These are phyloP conservation scores for Aspergillus fumigatiaffinis DNA, from an alignment of 2,329 filamentous ascomycete species.

Conservation along the genomic window DNA sequence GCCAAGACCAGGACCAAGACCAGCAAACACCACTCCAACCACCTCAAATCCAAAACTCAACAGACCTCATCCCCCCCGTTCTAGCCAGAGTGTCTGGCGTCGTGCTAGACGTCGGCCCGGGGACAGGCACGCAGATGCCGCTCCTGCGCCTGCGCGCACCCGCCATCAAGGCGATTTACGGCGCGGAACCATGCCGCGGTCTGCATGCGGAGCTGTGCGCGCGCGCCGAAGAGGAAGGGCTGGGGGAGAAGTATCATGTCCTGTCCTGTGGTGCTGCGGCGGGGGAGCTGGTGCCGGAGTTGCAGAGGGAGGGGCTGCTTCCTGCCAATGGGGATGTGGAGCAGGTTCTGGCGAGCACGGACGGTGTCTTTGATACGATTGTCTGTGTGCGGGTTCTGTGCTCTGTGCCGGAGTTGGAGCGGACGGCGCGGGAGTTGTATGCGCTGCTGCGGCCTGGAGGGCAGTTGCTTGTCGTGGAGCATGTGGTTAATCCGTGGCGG, in stretches of 20 bases:
- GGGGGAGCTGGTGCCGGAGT: conserved; percentile 42
- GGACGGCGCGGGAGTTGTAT: conserved; percentile 47
- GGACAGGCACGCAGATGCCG: conserved; percentile 49
- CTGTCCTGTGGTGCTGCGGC: conserved; percentile 47
- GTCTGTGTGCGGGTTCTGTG: conserved; percentile 54
- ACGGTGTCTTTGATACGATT: conserved; percentile 52
- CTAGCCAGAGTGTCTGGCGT: conserved; percentile 38
- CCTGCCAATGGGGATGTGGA: conserved; percentile 7
- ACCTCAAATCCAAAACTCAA: conserved; percentile 25
- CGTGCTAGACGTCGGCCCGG: conserved; percentile 51
- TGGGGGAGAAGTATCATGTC: conserved; percentile 48
- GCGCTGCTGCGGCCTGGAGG: conserved; percentile 52
- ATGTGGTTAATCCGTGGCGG: conserved; percentile 51
- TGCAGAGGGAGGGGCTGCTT: conserved; percentile 42
- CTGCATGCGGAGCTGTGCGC: conserved; percentile 45
- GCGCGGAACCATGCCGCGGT: conserved; percentile 49
- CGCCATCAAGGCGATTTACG: conserved; percentile 48
- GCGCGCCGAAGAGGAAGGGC: conserved; percentile 39
- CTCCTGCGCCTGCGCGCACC: conserved; percentile 45
- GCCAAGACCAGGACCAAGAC: conserved; percentile 8
- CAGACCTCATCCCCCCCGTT: conserved; percentile 39
- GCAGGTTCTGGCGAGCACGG: conserved; percentile 1
- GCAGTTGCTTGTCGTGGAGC: conserved; percentile 52
- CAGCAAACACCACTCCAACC: conserved; percentile 4
- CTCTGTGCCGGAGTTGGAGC: conserved; percentile 47